Evolutionary conservation across 768 basidiomycete species (phyloP).

Genomic region (Piloderma croceum): DNA sequence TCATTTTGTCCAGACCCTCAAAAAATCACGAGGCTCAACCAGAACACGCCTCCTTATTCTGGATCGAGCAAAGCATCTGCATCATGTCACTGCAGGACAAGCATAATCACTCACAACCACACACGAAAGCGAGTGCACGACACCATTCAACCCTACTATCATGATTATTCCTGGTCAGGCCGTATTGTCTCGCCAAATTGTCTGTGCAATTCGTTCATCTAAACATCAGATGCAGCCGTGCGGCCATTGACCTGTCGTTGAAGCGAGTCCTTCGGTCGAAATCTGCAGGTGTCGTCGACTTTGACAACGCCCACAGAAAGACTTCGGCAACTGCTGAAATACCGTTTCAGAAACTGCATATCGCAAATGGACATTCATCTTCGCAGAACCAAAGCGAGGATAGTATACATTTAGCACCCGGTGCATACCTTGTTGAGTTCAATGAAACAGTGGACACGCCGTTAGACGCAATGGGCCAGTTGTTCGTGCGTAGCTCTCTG

Average conservation of each 20-base stretch:
- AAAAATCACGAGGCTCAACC: conserved; percentile 52
- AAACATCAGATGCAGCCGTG: conserved; percentile 13
- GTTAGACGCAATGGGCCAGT: conserved; percentile 12
- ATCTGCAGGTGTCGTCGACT: conserved; percentile 10
- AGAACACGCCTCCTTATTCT: conserved; percentile 93
- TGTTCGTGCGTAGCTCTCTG: conserved; percentile 15
- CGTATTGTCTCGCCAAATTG: conserved; percentile 5
- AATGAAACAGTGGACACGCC: conserved; percentile 15
- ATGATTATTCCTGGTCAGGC: no score
- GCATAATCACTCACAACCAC: no score
- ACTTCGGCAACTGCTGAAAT: conserved; percentile 8
- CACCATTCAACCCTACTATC: no score
- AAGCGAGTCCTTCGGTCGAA: conserved; percentile 11
- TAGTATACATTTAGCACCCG: conserved; percentile 3
- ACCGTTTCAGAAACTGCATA: conserved; percentile 5
- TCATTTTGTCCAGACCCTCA: no score
- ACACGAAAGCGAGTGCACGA: no score
- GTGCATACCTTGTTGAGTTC: conserved; percentile 17
- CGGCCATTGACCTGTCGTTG: no score
- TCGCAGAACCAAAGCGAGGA: no score
- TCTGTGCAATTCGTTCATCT: conserved; percentile 3
- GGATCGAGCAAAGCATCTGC: conserved; percentile 75
- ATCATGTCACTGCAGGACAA: no score
- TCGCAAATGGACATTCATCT: no score
- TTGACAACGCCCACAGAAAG: conserved; percentile 11